Percentiles rank a stretch among this genome's conserved stretches.
phyloP scores from a whole-genome alignment of 768 basidiomycete species.

The Russula sp. region DNA sequence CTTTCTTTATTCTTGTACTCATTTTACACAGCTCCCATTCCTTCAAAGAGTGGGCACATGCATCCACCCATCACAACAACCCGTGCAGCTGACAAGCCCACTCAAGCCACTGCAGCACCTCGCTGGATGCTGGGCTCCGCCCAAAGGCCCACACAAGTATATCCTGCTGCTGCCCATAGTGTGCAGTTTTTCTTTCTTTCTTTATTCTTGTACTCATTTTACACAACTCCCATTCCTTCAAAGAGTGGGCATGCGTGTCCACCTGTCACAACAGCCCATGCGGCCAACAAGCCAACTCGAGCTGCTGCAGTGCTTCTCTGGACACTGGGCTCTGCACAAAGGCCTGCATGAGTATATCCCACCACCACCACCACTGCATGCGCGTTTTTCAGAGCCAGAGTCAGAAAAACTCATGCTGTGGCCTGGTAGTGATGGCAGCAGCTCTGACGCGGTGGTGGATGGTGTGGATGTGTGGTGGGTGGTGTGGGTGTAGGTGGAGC shows the following conservation, averaged over 20 bases:
- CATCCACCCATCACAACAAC: conserved; percentile 8
- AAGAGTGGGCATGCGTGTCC: conserved; percentile 36
- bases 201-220: too few relatives aligned
- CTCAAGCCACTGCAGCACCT: conserved; percentile 50
- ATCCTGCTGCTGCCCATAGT: too few relatives aligned
- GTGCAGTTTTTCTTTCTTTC: too few relatives aligned
- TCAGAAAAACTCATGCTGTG: conserved; percentile 46
- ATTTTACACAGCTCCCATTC: too few relatives aligned
- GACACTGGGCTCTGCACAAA: conserved; percentile 28
- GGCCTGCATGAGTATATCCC: conserved; percentile 32
- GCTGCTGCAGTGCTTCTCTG: conserved; percentile 42
- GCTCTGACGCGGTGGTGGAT: conserved; percentile 53
- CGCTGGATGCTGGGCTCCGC: conserved; percentile 23
- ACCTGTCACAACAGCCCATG: conserved; percentile 12
- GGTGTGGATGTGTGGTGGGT: conserved; percentile 65
- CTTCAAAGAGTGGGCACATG: too few relatives aligned
- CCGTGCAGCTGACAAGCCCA: conserved; percentile 9
- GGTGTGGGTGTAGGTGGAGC: conserved; percentile 70
- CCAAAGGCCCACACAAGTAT: conserved; percentile 31
- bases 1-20: too few relatives aligned
- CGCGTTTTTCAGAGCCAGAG: conserved; percentile 47
- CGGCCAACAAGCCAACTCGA: conserved; percentile 30
- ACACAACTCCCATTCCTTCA: too few relatives aligned
- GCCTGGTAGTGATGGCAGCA: too few relatives aligned
- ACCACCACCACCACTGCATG: conserved; percentile 47